Evolutionary conservation across 495 filamentous ascomycete genomes (phyloP).

Genomic region (Tuber borchii): DNA sequence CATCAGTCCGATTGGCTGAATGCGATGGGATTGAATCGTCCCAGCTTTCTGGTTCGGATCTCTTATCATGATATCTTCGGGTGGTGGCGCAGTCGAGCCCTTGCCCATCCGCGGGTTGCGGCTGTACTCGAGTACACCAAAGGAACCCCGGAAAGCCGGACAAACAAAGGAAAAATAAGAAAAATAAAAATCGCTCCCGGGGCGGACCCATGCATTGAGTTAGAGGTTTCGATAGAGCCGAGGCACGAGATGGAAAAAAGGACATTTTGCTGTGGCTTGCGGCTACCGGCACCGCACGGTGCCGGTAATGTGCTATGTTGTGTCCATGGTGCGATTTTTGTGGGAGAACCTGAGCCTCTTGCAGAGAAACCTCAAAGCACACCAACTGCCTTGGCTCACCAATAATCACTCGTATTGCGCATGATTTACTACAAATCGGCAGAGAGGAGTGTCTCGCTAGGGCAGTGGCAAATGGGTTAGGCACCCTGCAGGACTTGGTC

Average conservation of each 20-base stretch:
- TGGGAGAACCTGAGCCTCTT: not conserved
- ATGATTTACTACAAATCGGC: not conserved
- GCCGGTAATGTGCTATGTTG: not conserved
- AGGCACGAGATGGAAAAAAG: not conserved
- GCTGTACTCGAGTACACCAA: not conserved
- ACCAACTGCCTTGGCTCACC: not conserved
- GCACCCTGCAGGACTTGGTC: not conserved
- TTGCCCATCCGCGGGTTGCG: not conserved
- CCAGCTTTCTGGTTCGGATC: not conserved
- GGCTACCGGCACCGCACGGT: not conserved
- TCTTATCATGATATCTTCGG: slow-evolving; percentile 1
- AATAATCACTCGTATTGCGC: not conserved
- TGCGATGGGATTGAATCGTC: not conserved
- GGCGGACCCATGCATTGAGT: not conserved
- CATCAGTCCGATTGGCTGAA: not conserved
- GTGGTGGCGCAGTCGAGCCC: not conserved
- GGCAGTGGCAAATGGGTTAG: not conserved
- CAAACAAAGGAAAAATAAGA: not conserved
- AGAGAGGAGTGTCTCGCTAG: not conserved
- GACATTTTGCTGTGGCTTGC: not conserved
- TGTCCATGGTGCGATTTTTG: not conserved
- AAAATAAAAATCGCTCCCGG: not conserved
- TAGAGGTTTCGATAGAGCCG: not conserved
- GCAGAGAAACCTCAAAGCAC: not conserved
- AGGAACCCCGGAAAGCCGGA: not conserved